Base-by-base conservation (phyloP, 345 rosid species). In the Fremontodendron californicum region DNA sequence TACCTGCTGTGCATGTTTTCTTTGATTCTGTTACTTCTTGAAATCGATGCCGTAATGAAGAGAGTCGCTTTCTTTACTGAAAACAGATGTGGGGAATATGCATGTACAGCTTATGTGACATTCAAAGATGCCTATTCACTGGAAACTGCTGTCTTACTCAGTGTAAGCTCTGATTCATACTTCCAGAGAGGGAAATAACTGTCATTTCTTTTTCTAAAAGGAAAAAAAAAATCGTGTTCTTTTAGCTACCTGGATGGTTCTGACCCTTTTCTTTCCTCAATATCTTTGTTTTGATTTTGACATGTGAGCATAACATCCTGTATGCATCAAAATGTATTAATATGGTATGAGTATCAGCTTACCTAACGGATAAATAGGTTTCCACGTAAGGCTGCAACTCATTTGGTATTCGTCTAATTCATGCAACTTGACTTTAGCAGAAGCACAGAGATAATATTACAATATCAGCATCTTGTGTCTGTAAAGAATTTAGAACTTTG, bases 121-220 rank as follows among this genome's bases (percentile, higher is more conserved):
- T 93, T 93, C 75, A 83, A 77, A 82, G 90, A 90, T 81, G 87
- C 89, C 31, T 91, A 90, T 82, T 90, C 93, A 74, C 76, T 94
- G 63, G 90, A 90, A 78, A 94, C 97, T 75, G 99, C 97, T 6
- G 74, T 95, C 70, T 88, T 93, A 81, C 98, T 95, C 82, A 91
- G 84, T 82, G 98, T 91, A 85, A 90, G 95, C 80, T 76, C 40
- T 58, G n/a, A 35, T 65, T 65, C 19, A 6, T 33, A 25, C 73
- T 29, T 71, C 60, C 43, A 27, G 69, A 6, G 27, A 69, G 5
- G 68, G 35, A 70, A 21, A 12, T 40, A 27, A 15, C 16, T 43
- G 40, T 10, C 57, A 27, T 60, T 73, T 55, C 33, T 6, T 63
- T 63, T 12, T 61, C 37, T 61, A 10, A 33, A 46, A 35, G 33